Evolutionary conservation across 2,329 filamentous ascomycete genomes (phyloP).

Genomic region (Drechslerella dactyloides): DNA sequence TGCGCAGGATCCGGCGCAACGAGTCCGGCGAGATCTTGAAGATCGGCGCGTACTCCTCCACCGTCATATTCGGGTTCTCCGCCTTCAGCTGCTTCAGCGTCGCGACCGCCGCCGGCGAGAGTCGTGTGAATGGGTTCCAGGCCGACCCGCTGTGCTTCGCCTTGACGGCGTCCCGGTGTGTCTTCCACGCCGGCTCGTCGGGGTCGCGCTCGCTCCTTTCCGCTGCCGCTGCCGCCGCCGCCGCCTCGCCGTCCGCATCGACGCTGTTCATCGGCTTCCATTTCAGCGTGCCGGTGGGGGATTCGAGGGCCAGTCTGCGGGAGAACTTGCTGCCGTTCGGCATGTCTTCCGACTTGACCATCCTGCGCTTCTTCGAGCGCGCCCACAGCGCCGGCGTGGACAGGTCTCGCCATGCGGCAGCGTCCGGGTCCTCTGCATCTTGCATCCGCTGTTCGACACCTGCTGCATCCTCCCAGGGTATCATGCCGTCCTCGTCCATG

Average conservation of each 20-base stretch:
- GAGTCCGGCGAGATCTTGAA: constrained; percentile 89
- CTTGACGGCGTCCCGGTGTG: constrained; percentile 57
- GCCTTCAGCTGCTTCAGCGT: constrained; percentile 83
- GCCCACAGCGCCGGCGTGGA: constrained; percentile 33
- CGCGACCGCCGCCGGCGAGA: constrained; percentile 90
- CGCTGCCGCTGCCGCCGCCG: not conserved
- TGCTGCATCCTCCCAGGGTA: constrained; percentile 28
- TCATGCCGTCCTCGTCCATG: constrained; percentile 8
- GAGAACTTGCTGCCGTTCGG: constrained; percentile 12
- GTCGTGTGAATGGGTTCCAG: constrained; percentile 82
- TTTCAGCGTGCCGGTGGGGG: not conserved
- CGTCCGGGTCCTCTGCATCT: constrained; percentile 19
- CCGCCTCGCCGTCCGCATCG: not conserved
- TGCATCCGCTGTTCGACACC: constrained; percentile 15
- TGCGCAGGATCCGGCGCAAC: constrained; percentile 82
- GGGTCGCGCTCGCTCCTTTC: constrained; percentile 2
- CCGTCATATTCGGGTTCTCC: constrained; percentile 77
- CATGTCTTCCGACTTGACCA: constrained; percentile 8
- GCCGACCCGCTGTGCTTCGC: constrained; percentile 76
- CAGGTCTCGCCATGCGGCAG: constrained; percentile 35
- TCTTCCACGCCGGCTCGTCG: constrained; percentile 23
- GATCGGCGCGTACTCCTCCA: constrained; percentile 72
- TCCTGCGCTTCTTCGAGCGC: constrained; percentile 3
- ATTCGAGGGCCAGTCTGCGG: not conserved
- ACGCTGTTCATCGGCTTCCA: constrained; percentile 6